Evolutionary conservation across 2,329 filamentous ascomycete species (phyloP).

Genomic region (Colletotrichum tropicicola): DNA sequence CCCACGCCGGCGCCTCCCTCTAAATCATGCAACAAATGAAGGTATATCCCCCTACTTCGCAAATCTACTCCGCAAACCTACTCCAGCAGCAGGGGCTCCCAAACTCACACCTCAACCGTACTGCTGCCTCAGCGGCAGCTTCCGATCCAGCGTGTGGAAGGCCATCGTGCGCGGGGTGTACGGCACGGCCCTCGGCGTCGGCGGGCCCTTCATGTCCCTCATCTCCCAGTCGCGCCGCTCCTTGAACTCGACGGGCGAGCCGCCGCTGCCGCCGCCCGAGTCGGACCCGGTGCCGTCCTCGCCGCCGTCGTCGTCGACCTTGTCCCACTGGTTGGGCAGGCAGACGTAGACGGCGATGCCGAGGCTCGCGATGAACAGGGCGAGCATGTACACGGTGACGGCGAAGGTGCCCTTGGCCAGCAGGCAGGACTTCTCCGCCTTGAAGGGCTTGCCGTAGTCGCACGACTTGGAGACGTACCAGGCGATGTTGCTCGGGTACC

Average conservation of each 20-base stretch:
- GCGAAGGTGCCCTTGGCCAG: conserved; percentile 76
- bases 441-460: conserved; percentile 62
- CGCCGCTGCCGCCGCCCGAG: no score
- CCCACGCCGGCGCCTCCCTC: not conserved
- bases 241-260: conserved; percentile 38
- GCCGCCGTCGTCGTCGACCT: conserved; percentile 53
- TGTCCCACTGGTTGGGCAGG: conserved; percentile 64
- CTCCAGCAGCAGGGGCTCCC: no score
- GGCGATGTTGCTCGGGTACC: conserved; percentile 67
- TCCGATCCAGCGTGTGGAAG: conserved; percentile 70
- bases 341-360: conserved; percentile 66
- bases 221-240: conserved; percentile 65
- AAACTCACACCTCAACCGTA: conserved; percentile 27
- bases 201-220: conserved; percentile 55
- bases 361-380: conserved; percentile 68
- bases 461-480: conserved; percentile 83
- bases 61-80: no score
- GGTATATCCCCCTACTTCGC: not conserved
- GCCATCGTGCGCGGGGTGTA: conserved; percentile 75
- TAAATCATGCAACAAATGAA: not conserved
- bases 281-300: conserved; percentile 37
- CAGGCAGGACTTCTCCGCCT: conserved; percentile 67
- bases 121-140: conserved; percentile 59
- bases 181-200: conserved; percentile 49
- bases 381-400: conserved; percentile 71